phyloP scores from a whole-genome alignment of 371 early-diverging fungal genomes.

The Haplosporangium sp. region DNA sequence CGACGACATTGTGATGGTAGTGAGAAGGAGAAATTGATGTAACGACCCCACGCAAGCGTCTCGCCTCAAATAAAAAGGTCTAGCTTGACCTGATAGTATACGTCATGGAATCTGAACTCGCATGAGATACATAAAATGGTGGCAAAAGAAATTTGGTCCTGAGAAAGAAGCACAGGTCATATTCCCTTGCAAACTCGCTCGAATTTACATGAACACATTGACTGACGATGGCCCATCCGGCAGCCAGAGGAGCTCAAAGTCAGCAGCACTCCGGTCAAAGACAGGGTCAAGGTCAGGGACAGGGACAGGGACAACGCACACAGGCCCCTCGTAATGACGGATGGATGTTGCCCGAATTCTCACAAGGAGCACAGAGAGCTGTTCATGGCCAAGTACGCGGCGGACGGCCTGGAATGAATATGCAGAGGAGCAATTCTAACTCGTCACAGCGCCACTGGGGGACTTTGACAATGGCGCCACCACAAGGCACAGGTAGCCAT shows the following conservation, averaged over 20 bases:
- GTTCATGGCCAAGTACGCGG: not conserved
- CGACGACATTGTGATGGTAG: slow-evolving; percentile 18
- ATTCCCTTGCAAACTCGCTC: not conserved
- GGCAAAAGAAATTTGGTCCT: slow-evolving; percentile 4
- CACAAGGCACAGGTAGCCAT: not conserved
- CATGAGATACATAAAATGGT: not conserved
- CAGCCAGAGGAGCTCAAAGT: slow-evolving; percentile 7
- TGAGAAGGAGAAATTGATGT: not conserved
- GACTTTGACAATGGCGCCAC: not conserved
- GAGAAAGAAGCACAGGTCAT: not conserved
- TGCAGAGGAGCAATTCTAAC: no score
- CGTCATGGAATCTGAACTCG: not conserved
- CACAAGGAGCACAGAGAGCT: no score
- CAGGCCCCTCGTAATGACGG: not conserved
- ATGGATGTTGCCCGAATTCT: slow-evolving; percentile 3
- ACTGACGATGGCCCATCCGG: slow-evolving; percentile 14
- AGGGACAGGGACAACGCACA: not conserved
- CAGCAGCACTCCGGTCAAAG: not conserved
- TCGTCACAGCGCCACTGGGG: not conserved
- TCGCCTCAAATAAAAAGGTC: not conserved
- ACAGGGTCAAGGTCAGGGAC: slow-evolving; percentile 16
- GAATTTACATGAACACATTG: slow-evolving; percentile 10
- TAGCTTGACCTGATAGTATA: no score
- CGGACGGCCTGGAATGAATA: not conserved
- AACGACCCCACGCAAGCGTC: slow-evolving; percentile 6